A percentile compares a stretch with the other conserved stretches of the same genome.
These are phyloP conservation scores for Patellaria atrata DNA, from an alignment of 495 filamentous ascomycete species.

Conservation along the genomic window DNA sequence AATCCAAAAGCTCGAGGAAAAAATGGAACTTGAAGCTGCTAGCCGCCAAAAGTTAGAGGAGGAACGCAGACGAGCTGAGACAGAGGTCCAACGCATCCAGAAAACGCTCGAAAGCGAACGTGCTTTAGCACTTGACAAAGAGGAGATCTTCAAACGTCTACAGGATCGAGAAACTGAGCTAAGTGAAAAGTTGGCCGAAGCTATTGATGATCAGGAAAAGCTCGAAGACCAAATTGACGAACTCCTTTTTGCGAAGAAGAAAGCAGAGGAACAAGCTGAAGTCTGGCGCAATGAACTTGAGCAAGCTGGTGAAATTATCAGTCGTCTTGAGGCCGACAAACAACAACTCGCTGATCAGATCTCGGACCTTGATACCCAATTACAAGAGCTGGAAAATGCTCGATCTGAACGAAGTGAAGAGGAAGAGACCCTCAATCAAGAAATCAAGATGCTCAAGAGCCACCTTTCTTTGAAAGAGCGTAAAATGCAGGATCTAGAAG, in stretches of 20 bases:
- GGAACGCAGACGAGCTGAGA: slow-evolving; percentile 72
- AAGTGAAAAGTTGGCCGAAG: slow-evolving; percentile 77
- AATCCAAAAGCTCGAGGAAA: slow-evolving; percentile 70
- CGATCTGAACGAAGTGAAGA: slow-evolving; percentile 55
- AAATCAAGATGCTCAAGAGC: slow-evolving; percentile 84
- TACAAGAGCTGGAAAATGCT: slow-evolving; percentile 49
- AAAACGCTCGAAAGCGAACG: slow-evolving; percentile 91
- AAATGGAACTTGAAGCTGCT: slow-evolving; percentile 60
- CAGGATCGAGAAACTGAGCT: slow-evolving; percentile 79
- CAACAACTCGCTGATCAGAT: slow-evolving; percentile 52
- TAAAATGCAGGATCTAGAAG: slow-evolving; percentile 77
- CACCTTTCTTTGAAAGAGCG: slow-evolving; percentile 81
- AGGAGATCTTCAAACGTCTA: slow-evolving; percentile 94
- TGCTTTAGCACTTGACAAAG: slow-evolving; percentile 87
- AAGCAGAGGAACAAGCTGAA: slow-evolving; percentile 71
- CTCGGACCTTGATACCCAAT: slow-evolving; percentile 47
- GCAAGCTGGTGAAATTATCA: slow-evolving; percentile 78
- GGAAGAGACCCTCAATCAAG: slow-evolving; percentile 59
- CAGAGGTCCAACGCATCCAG: slow-evolving; percentile 76
- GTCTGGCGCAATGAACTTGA: slow-evolving; percentile 69
- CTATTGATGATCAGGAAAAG: slow-evolving; percentile 88
- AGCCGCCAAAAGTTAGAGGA: slow-evolving; percentile 78
- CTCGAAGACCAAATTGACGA: slow-evolving; percentile 88
- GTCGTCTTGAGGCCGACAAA: slow-evolving; percentile 72
- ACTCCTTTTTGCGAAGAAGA: slow-evolving; percentile 78